Evolutionary conservation across 257 asterid species (phyloP), one percentile per base, ranked within the genome.

Genomic region (Nicotiana sylvestris): DNA sequence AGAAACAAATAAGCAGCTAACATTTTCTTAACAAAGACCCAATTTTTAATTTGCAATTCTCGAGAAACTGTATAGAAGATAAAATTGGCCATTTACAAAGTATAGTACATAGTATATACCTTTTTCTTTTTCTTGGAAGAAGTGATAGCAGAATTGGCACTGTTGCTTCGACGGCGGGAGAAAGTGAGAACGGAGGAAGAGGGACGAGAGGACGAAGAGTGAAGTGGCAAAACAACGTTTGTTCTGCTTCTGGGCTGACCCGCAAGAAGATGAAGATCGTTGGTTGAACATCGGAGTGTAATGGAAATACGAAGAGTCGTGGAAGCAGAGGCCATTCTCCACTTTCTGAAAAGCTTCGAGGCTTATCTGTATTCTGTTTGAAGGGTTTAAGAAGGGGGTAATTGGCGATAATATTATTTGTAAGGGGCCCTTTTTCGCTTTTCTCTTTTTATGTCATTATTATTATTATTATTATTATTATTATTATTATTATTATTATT

Each of bases 101-200:
- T 33, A 21, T 21, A 21, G 21, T 21, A 21, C 0, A 21, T 21
- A 13, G 21, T 9, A 25, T 11, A 27, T 83, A 88, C 94, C 91
- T 91, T 90, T 86, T 72, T 87, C 53, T 9, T 72, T 76, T 88
- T 91, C 86, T 89, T 87, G 61, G 97, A 79, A 49, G 90, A 29
- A 58, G 82, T 49, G 21, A 91, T 65, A 49, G 87, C 55, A 67
- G 87, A 64, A 77, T 80, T 77, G 88, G 77, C 3, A 70, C 61
- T 66, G n/a, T 82, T 85, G 60, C 81, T 84, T 16, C 94, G 95
- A 86, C 96, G 95, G 91, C 90, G 86, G 88, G 91, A 85, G 86
- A 89, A 91, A 64, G 86, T 81, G 82, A 91, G 87, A 65, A 82
- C 66, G 64, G 91, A 62, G 87, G 88, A 81, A 81, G 88, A 87